These are phyloP conservation scores for Hypoxylon sp. DNA, from an alignment of 2,329 filamentous ascomycete species.

Conservation along the genomic window DNA sequence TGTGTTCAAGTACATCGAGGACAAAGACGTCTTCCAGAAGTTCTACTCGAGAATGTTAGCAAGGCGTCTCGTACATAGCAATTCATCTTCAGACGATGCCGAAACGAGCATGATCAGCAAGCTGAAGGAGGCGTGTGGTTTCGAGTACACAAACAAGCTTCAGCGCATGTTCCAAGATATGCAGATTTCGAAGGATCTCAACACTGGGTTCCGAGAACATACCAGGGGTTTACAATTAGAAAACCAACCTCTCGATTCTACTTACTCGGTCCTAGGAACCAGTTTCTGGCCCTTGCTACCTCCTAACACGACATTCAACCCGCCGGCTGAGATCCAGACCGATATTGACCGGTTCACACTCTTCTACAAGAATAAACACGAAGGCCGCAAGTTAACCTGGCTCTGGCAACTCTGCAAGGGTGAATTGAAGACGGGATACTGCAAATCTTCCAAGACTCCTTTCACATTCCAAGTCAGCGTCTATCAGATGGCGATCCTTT, in stretches of 20 bases:
- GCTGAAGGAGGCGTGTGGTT: constrained; percentile 97
- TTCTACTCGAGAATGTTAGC: constrained; percentile 98
- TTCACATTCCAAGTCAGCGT: constrained; percentile 98
- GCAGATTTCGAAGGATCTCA: constrained; percentile 98
- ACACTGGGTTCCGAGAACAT: constrained; percentile 87
- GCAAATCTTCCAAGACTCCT: constrained; percentile 87
- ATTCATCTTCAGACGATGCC: constrained; percentile 94
- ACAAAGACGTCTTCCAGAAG: constrained; percentile 99
- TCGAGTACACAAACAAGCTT: constrained; percentile 99
- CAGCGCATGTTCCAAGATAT: constrained; percentile 99
- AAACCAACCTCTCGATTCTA: constrained; percentile 82
- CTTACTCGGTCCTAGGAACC: constrained; percentile 93
- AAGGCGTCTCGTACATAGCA: constrained; percentile 92
- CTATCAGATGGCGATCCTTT: constrained; percentile 95
- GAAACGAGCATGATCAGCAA: constrained; percentile 99
- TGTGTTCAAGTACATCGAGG: constrained; percentile 99
- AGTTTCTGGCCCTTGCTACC: constrained; percentile 96
- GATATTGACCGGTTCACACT: constrained; percentile 90
- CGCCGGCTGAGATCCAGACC: constrained; percentile 84
- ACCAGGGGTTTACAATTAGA: constrained; percentile 72
- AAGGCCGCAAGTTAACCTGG: constrained; percentile 96
- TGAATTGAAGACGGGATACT: constrained; percentile 93
- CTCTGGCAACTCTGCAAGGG: constrained; percentile 98
- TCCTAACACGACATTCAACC: constrained; percentile 88
- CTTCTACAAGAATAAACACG: constrained; percentile 98